Evolutionary conservation across 73 alveolate genomes (phyloP), one percentile per base, ranked within the genome.

Genomic region (Paraurostyla sp.): DNA sequence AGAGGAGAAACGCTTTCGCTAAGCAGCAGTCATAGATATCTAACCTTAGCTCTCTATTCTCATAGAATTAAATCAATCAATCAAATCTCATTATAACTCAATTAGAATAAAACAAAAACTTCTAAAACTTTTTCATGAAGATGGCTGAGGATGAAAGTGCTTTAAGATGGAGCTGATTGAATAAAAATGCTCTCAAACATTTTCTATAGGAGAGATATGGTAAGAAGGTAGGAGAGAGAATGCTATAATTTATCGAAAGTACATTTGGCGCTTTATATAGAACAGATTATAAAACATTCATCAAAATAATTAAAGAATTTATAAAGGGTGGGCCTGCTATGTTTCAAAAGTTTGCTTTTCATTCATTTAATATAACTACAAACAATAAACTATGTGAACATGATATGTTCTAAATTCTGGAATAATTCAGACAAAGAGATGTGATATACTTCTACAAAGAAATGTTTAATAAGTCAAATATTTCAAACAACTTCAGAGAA

Each of bases 121-220:
- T 65, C 23, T 38, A 65, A 40, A 38, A 38, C 36, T 65, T 65
- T 22, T 65, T 65, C 41, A 29, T 65, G 3, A 65, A 65, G 25
- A 18, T 65, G 42, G 82, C 82, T 11, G 82, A 65, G 25, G 82
- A 65, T 65, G 82, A 65, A 18, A 65, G 82, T 22, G 82, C 46
- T 18, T 38, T 65, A 11, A 65, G 82, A 65, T 65, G 82, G 82
- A 65, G 86, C 33, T 25, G 42, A 25, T 29, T 73, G 35, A 73
- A 73, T 23, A 73, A 36, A 27, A 45, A 73, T 33, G 42, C 30
- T 27, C 46, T 73, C 27, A 73, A 73, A 29, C 22, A 73, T 18
- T 48, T n/a, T 30, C 50, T 73, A 13, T 25, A 73, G 27, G 86
- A 73, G 6, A 45, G 86, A 45, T 73, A 73, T 50, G 68, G 73